A percentile compares a stretch with the other conserved stretches of the same genome.
Conservation (phyloP, 1,284 basidiomycete genomes). For the Leccinum fuscescens region DNA sequence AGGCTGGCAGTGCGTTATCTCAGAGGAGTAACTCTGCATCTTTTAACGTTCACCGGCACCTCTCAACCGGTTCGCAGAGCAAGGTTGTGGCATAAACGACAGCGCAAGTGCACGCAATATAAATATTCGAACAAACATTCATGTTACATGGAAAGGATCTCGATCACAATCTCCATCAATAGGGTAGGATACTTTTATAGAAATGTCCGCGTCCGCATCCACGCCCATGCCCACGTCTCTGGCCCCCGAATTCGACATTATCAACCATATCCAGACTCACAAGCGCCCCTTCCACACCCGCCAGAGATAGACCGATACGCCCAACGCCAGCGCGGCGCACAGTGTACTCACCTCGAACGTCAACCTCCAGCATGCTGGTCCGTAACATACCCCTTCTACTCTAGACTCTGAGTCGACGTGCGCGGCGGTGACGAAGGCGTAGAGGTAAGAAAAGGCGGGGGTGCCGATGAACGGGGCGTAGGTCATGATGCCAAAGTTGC, state of each 20-base stretch:
- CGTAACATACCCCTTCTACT: slow-evolving; percentile 49
- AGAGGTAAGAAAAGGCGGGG: slow-evolving; percentile 71
- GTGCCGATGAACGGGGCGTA: slow-evolving; percentile 75
- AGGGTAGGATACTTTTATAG: not conserved
- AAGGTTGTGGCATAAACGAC: not conserved
- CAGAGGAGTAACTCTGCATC: not conserved
- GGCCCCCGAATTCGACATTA: not conserved
- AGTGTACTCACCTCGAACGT: slow-evolving; percentile 58
- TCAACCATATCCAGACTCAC: slow-evolving; percentile 24
- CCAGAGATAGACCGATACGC: slow-evolving; percentile 53
- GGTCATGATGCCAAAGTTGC: slow-evolving; percentile 72
- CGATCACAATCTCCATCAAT: not conserved
- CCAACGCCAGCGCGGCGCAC: slow-evolving; percentile 44
- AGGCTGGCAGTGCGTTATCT: not conserved
- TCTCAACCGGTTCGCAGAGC: not conserved
- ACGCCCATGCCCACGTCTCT: not conserved
- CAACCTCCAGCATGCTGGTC: slow-evolving; percentile 58
- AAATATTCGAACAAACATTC: not conserved
- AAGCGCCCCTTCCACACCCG: slow-evolving; percentile 56
- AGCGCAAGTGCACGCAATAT: not conserved
- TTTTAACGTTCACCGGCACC: not conserved
- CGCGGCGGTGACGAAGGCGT: slow-evolving; percentile 60
- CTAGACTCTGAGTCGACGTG: slow-evolving; percentile 37
- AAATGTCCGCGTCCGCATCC: not conserved
- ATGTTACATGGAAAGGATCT: not conserved